Percentiles rank a stretch among this genome's conserved stretches.
Evolutionary conservation across 768 basidiomycete species (phyloP).

Genomic region (Trametes elegans): DNA sequence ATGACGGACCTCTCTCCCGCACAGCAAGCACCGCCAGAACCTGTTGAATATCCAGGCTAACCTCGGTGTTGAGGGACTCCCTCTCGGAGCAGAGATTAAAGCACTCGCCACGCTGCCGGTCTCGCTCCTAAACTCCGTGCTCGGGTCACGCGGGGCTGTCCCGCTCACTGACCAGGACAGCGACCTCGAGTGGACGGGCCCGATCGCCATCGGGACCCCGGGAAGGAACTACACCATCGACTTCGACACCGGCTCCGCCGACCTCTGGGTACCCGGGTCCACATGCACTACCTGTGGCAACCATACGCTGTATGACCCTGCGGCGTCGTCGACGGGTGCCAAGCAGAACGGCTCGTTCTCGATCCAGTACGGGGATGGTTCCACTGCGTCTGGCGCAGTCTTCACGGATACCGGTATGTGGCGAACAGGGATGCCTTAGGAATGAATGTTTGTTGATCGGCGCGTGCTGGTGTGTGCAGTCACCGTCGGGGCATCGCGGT

Average conservation of each 20-base stretch:
- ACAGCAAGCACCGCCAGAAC: constrained; percentile 25
- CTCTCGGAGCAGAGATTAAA: constrained; percentile 29
- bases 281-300: constrained; percentile 14
- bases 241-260: constrained; percentile 42
- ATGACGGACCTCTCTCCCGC: neutral
- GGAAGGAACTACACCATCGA: constrained; percentile 35
- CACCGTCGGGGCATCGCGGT: constrained; percentile 30
- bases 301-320: constrained; percentile 11
- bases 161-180: constrained; percentile 25
- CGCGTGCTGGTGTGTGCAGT: constrained; percentile 4
- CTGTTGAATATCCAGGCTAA: constrained; percentile 17
- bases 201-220: constrained; percentile 39
- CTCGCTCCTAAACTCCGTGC: neutral
- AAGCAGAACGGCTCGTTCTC: constrained; percentile 19
- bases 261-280: constrained; percentile 24
- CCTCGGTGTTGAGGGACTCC: constrained; percentile 17
- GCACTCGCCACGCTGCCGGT: constrained; percentile 20
- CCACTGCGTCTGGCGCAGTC: constrained; percentile 14
- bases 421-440: too few relatives aligned
- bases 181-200: constrained; percentile 33
- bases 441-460: too few relatives aligned
- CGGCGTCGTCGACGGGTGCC: constrained; percentile 12
- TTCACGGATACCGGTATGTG: constrained; percentile 19
- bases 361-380: constrained; percentile 22
- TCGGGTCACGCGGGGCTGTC: constrained; percentile 20